These are phyloP conservation scores for Choiromyces venosus DNA, from an alignment of 495 filamentous ascomycete species.

Conservation along the genomic window DNA sequence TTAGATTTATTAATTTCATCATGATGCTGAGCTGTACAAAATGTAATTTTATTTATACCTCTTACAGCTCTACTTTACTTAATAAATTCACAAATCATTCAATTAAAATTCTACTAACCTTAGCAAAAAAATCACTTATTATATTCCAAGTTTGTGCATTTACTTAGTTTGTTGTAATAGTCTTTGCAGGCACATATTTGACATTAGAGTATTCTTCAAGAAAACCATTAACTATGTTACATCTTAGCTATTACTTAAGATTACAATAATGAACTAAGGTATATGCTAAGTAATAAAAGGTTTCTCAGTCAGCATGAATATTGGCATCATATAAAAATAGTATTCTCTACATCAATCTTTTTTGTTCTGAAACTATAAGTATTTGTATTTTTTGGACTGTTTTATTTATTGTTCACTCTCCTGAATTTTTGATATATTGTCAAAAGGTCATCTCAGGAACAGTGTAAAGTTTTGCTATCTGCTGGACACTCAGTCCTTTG, in stretches of 20 bases:
- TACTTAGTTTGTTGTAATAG: slow-evolving; percentile 3
- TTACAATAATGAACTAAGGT: not conserved
- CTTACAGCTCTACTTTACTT: too few species aligned
- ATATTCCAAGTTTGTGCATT: slow-evolving; percentile 15
- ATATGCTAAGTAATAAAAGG: slow-evolving; percentile 4
- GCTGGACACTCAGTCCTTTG: not conserved
- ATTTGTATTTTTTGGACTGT: not conserved
- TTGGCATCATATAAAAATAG: slow-evolving; percentile 15
- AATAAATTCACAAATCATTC: too few species aligned
- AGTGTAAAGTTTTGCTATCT: slow-evolving; percentile 1
- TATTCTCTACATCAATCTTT: slow-evolving; percentile 9
- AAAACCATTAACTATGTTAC: slow-evolving; percentile 4
- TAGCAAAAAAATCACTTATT: slow-evolving; percentile 12
- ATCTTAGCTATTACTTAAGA: too few species aligned
- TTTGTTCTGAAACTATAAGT: not conserved
- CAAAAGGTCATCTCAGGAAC: not conserved
- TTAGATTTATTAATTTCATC: too few species aligned
- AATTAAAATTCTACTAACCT: too few species aligned
- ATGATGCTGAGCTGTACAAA: too few species aligned
- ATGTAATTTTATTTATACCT: too few species aligned
- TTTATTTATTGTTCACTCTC: not conserved
- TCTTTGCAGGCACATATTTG: slow-evolving; percentile 4
- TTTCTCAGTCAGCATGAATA: not conserved
- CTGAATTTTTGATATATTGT: not conserved
- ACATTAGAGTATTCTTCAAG: not conserved